Evolutionary conservation across 768 basidiomycete species (phyloP).

Genomic region (Steccherinum ochraceum): DNA sequence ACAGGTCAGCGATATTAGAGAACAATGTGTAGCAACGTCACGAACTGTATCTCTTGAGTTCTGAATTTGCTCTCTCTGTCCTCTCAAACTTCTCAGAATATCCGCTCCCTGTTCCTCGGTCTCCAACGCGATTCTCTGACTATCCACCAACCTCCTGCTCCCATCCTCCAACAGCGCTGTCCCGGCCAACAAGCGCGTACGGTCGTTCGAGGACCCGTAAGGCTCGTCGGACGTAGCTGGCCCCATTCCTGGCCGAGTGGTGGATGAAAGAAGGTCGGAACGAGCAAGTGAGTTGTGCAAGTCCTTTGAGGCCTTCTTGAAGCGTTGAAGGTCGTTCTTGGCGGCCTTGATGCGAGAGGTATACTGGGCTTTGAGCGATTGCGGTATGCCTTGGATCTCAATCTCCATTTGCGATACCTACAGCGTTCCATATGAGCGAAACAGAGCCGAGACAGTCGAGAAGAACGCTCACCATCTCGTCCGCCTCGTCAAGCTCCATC

Average conservation of each 20-base stretch:
- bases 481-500: constrained; percentile 96
- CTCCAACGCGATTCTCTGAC: constrained; percentile 88
- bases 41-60: constrained; percentile 84
- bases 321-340: constrained; percentile 67
- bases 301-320: constrained; percentile 80
- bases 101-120: constrained; percentile 95
- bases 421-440: constrained; percentile 1
- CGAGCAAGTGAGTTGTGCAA: constrained; percentile 64
- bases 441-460: not conserved
- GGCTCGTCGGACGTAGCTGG: constrained; percentile 69
- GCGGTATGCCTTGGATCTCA: constrained; percentile 91
- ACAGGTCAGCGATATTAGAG: not conserved
- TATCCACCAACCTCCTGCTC: constrained; percentile 77
- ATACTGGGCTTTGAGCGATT: constrained; percentile 74
- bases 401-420: constrained; percentile 99
- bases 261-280: constrained; percentile 57
- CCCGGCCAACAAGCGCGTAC: constrained; percentile 74
- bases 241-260: constrained; percentile 31
- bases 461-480: constrained; percentile 72
- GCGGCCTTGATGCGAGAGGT: constrained; percentile 67
- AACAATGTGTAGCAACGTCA: constrained; percentile 4
- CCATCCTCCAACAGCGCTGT: constrained; percentile 81
- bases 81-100: constrained; percentile 77
- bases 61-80: constrained; percentile 92
- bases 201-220: constrained; percentile 55